phyloP scores from a whole-genome alignment of 1,139 yeast species.

The Lodderomyces metapsilosis region DNA sequence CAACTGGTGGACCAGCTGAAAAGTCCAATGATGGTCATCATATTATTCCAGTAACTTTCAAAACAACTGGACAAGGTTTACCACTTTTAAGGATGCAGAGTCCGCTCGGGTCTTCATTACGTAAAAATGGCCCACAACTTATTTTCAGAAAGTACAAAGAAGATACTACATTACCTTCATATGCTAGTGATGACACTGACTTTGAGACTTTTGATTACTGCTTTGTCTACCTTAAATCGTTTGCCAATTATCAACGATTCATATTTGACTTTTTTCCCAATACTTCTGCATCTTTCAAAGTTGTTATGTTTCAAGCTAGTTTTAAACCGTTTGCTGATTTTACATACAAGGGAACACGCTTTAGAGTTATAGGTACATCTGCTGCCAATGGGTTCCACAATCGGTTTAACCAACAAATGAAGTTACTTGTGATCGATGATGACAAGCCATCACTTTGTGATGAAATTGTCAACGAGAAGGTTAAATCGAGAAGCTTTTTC shows the following conservation, averaged over 20 bases:
- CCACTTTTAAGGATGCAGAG: conserved; percentile 37
- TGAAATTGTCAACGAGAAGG: conserved; percentile 29
- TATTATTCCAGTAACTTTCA: conserved; percentile 33
- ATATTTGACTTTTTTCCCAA: conserved; percentile 19
- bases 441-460: conserved; percentile 39
- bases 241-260: conserved; percentile 28
- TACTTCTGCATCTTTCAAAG: conserved; percentile 17
- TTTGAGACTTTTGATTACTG: conserved; percentile 37
- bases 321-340: conserved; percentile 43
- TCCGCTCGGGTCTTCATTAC: conserved; percentile 37
- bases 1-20: conserved; percentile 9
- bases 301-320: conserved; percentile 36
- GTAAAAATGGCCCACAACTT: conserved; percentile 37
- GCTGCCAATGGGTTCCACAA: conserved; percentile 29
- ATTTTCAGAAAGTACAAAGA: conserved; percentile 34
- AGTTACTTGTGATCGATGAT: conserved; percentile 34
- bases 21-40: conserved; percentile 31
- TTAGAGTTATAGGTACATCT: conserved; percentile 40
- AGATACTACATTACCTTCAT: conserved; percentile 25
- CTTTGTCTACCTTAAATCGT: conserved; percentile 30
- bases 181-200: conserved; percentile 14
- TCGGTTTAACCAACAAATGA: conserved; percentile 34
- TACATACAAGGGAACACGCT: conserved; percentile 35
- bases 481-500: conserved; percentile 19
- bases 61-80: conserved; percentile 33